Evolutionary conservation across 805 yeast species (phyloP).

Genomic region (Zygosaccharomyces siamensis): DNA sequence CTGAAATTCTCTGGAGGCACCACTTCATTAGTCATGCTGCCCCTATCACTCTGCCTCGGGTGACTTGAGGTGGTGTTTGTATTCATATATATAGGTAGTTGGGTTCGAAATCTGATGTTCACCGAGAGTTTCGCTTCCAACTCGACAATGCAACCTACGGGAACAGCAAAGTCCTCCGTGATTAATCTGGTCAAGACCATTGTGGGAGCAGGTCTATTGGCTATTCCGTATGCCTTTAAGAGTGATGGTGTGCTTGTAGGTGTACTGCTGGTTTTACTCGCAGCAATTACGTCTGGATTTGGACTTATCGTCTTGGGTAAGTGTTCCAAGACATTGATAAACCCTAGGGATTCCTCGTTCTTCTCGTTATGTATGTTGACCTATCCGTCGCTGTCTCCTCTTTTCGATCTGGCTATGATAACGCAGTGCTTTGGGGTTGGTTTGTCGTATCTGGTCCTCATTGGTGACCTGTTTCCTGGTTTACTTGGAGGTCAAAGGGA

Average conservation of each 20-base stretch:
- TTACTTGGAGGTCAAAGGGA: conserved; percentile 44
- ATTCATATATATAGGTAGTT: neutral
- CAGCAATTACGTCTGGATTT: conserved; percentile 61
- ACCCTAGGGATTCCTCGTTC: conserved; percentile 59
- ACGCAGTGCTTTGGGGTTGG: conserved; percentile 79
- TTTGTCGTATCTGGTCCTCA: conserved; percentile 62
- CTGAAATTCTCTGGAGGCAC: conserved; percentile 88
- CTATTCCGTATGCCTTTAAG: conserved; percentile 65
- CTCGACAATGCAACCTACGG: conserved; percentile 31
- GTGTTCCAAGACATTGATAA: conserved; percentile 50
- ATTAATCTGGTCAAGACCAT: conserved; percentile 71
- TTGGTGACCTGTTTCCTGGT: conserved; percentile 73
- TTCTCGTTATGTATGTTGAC: conserved; percentile 67
- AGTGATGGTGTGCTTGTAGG: conserved; percentile 66
- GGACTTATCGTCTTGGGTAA: conserved; percentile 62
- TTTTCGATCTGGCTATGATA: conserved; percentile 72
- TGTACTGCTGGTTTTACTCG: conserved; percentile 47
- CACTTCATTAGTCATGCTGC: conserved; percentile 28
- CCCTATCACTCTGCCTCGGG: neutral
- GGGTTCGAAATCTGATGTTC: neutral
- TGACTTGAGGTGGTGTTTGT: neutral
- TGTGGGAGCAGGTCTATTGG: conserved; percentile 70
- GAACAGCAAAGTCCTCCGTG: conserved; percentile 54
- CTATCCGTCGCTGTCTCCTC: conserved; percentile 60
- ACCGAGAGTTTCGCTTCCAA: neutral